Conservation (phyloP, 768 basidiomycete genomes). For the Kwoniella dendrophila region DNA sequence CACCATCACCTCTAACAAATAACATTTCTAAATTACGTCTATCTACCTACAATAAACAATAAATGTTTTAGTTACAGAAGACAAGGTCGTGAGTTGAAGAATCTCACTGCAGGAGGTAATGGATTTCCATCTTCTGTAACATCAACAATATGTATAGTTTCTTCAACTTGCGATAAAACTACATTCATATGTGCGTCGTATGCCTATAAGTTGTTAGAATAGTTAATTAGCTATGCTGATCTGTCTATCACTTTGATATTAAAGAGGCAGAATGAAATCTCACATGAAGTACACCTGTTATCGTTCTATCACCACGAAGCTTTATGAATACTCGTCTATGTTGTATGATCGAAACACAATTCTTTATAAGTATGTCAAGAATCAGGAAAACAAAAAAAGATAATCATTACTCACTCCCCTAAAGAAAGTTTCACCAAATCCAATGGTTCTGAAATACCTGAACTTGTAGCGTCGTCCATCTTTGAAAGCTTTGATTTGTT, state of each 20-base stretch:
- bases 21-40: slow-evolving; percentile 91
- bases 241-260: background rate
- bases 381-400: background rate
- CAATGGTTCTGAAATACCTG: slow-evolving; percentile 72
- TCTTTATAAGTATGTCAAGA: background rate
- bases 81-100: background rate
- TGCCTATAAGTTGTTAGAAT: slow-evolving; percentile 63
- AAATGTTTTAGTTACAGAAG: background rate
- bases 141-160: slow-evolving; percentile 96
- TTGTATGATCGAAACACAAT: background rate
- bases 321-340: slow-evolving; percentile 86
- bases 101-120: slow-evolving; percentile 57
- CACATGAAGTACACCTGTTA: slow-evolving; percentile 90
- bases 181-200: slow-evolving; percentile 99
- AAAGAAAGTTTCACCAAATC: slow-evolving; percentile 95
- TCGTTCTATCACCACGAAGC: slow-evolving; percentile 87
- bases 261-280: slow-evolving; percentile 50
- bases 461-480: slow-evolving; percentile 51
- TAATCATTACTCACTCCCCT: slow-evolving; percentile 64
- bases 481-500: background rate
- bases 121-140: slow-evolving; percentile 65
- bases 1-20: slow-evolving; percentile 95
- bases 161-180: slow-evolving; percentile 95
- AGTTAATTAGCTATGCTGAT: background rate
- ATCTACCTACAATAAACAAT: slow-evolving; percentile 25